Base-by-base conservation (phyloP, 768 basidiomycete genomes). In the Leccinum ochraceum region DNA sequence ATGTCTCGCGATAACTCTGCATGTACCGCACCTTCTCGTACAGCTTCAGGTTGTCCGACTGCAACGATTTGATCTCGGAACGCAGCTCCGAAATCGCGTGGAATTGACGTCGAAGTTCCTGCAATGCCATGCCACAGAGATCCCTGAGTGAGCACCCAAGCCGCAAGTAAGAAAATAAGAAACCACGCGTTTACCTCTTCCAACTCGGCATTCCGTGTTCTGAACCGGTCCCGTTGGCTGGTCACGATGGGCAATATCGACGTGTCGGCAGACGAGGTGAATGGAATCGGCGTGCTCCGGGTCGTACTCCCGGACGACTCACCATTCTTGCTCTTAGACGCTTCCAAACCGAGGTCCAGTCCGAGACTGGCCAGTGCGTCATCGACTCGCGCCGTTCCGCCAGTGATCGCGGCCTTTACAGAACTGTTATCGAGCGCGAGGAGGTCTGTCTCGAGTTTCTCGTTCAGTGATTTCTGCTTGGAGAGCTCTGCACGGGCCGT, bases 11-110 rank as follows among this genome's bases (percentile, higher is more conserved):
- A 69, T 98, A 99, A 62, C 90, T 93, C 73, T 98, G 95, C 88
- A 98, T 97, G 73, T 98, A 98, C 62, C 95, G 87, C 55, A 98
- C 95, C 79, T 98, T 99, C 76, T 98, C 97, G 75, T 98, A 98
- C 61, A 98, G 79, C 74, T 99, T 98, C 50, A 99, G 84, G 72
- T 98, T 99, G 75, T 98, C 97, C 1, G 88, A 82, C 75, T 98
- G 96, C 42, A 99, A 81, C 57, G 85, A 86, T 73, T 95, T 94
- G 76, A 95, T 87, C 76, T 98, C 97, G 26, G 87, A 77, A 17
- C 95, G 88, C n/a, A 98, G 80, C 69, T 97, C 95, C 0, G 94
- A 94, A 60, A 98, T 95, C 60, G 88, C 84, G 62, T 95, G 93
- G 79, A 91, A 96, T 75, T 98, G 97, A 66, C 92, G 95, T 53